Conservation (phyloP, 805 yeast species). For the Dipodascus geniculatus region DNA sequence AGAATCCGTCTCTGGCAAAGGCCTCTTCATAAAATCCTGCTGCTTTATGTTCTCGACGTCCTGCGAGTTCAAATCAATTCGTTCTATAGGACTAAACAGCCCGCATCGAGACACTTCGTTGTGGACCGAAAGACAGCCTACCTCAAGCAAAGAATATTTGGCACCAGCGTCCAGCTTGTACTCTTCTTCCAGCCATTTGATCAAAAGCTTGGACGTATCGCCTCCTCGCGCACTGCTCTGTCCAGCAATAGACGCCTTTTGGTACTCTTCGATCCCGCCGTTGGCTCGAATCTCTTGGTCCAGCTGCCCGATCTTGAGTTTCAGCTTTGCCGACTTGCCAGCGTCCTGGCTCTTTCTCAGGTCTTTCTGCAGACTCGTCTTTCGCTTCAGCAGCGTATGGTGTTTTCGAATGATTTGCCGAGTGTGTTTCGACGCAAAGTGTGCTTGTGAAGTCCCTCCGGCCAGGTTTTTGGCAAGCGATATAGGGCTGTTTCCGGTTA, state of each 20-base stretch:
- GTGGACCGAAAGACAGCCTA: constrained; percentile 64
- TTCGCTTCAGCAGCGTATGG: constrained; percentile 57
- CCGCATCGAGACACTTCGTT: constrained; percentile 56
- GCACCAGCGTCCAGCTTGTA: constrained; percentile 3
- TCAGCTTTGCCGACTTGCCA: constrained; percentile 16
- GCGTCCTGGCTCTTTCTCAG: constrained; percentile 9
- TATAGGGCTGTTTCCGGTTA: background rate
- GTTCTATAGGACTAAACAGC: constrained; percentile 37
- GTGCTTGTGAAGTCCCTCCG: constrained; percentile 11
- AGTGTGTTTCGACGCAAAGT: constrained; percentile 28
- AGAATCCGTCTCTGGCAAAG: constrained; percentile 35
- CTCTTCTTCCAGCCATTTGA: constrained; percentile 53
- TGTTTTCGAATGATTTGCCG: constrained; percentile 67
- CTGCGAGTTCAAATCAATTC: constrained; percentile 77
- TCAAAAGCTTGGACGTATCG: constrained; percentile 72
- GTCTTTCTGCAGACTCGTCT: constrained; percentile 16
- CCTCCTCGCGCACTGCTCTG: constrained; percentile 75
- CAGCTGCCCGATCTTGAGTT: constrained; percentile 36
- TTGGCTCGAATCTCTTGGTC: constrained; percentile 47
- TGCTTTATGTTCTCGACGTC: constrained; percentile 50
- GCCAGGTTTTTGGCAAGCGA: background rate
- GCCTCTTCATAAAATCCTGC: constrained; percentile 79
- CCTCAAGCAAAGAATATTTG: constrained; percentile 46
- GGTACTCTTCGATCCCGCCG: constrained; percentile 77
- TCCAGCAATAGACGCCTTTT: constrained; percentile 76